Base-by-base conservation (phyloP, 2,329 filamentous ascomycete species). In the Exutisphaerella laricina region DNA sequence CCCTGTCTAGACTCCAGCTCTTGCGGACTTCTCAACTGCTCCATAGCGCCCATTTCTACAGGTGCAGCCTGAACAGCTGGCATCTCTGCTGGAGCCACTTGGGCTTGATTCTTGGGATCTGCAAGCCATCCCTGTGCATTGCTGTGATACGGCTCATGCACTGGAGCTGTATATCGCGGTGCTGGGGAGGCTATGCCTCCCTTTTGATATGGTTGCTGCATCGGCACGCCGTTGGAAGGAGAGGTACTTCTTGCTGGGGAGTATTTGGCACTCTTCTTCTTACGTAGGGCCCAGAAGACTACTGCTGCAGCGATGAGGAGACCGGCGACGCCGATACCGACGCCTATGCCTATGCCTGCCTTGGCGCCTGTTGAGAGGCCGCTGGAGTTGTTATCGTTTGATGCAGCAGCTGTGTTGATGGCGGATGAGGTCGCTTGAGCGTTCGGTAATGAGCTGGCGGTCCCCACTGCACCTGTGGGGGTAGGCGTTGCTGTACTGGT, bases 331-430 rank as follows among this genome's bases (percentile, higher is more conserved):
- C 25, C 37, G 10, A 39, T 16, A 4, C 20, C 37, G 4, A 39
- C 37, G 17, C 37, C 37, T n/a, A 35, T n/a, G 12, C 33, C 33
- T 9, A 35, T 35, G 14, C 18, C 32, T 17, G 32, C 20, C 23
- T 35, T 39, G 9, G 37, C 37, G 3, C 37, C 37, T 9, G 25
- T 20, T 4, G 37, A 31, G 8, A 39, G 26, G 17, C 37, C 35
- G n/a, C 22, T 28, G 16, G 6, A 7, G n/a, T n/a, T n/a, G n/a
- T n/a, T n/a, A n/a, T 25, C 33, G 33, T 13, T 17, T 18, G 35
- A 3, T 26, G 35, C 6, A 5, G n/a, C 10, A 3, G 35, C 10
- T 3, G 35, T 28, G 8, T 21, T 7, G 3, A 23, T 17, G 21
- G 35, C 18, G 10, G 23, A 26, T 23, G 37, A 23, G 35, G 6